These are phyloP conservation scores for Acacia acuminata DNA, from an alignment of 306 rosid genomes.

Conservation along the genomic window DNA sequence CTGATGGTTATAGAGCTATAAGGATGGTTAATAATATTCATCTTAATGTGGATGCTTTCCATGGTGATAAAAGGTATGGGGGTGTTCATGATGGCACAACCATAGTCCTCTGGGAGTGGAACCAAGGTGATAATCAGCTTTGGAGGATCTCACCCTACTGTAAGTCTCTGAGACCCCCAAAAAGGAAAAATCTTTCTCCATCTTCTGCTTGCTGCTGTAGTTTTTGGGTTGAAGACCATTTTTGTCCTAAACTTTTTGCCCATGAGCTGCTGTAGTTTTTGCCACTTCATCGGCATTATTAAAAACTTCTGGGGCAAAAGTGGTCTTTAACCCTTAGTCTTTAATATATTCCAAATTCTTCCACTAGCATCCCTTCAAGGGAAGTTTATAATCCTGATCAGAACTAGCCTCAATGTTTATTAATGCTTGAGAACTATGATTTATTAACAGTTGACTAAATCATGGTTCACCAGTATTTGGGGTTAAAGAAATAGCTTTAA, in stretches of 20 bases:
- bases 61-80: slow-evolving; percentile 74
- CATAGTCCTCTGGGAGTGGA: slow-evolving; percentile 77
- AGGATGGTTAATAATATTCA: slow-evolving; percentile 81
- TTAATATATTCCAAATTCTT: background rate
- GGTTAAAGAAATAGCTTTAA: background rate
- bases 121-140: slow-evolving; percentile 77
- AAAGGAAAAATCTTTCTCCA: background rate
- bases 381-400: background rate
- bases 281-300: too few relatives aligned
- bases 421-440: background rate
- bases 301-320: too few relatives aligned
- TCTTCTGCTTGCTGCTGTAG: background rate
- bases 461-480: background rate
- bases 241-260: too few relatives aligned
- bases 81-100: slow-evolving; percentile 86
- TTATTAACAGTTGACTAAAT: background rate
- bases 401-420: background rate
- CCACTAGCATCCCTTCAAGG: background rate
- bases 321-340: too few relatives aligned
- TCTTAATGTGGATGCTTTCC: slow-evolving; percentile 80
- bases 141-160: slow-evolving; percentile 76
- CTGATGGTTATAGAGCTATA: slow-evolving; percentile 63
- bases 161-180: slow-evolving; percentile 42
- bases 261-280: too few relatives aligned
- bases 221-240: too few relatives aligned